Conservation (phyloP, 441 rosid species). For the Isatis lusitanica region DNA sequence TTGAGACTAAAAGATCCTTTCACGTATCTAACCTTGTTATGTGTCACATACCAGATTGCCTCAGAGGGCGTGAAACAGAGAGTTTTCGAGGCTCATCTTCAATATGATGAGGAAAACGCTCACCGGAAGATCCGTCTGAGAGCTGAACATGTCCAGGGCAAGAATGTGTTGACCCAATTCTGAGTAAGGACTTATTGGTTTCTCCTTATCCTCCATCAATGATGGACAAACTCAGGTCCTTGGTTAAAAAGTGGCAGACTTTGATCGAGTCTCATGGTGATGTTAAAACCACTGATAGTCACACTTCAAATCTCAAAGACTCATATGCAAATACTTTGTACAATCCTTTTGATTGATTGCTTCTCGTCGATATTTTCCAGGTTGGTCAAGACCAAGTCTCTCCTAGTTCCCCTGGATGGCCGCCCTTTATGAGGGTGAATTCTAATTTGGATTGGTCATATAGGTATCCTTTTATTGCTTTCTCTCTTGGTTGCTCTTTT, state of each 20-base stretch:
- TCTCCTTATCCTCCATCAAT: not conserved
- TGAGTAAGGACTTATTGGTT: slow-evolving; percentile 45
- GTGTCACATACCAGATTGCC: slow-evolving; percentile 50
- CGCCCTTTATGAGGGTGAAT: slow-evolving; percentile 99
- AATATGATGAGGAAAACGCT: slow-evolving; percentile 66
- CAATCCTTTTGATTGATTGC: not conserved
- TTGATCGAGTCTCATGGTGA: slow-evolving; percentile 74
- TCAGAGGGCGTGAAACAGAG: slow-evolving; percentile 79
- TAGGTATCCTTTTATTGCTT: slow-evolving; percentile 51
- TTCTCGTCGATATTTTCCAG: slow-evolving; percentile 38
- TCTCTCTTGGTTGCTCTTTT: slow-evolving; percentile 3
- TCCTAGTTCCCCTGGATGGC: slow-evolving; percentile 99
- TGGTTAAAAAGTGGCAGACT: slow-evolving; percentile 78
- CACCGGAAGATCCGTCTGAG: slow-evolving; percentile 74
- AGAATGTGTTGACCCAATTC: slow-evolving; percentile 68
- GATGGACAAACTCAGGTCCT: not conserved
- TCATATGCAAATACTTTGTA: not conserved
- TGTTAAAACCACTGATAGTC: slow-evolving; percentile 75
- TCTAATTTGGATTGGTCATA: slow-evolving; percentile 99
- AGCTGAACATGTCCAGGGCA: slow-evolving; percentile 80
- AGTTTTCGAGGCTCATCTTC: slow-evolving; percentile 80
- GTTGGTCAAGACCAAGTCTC: slow-evolving; percentile 99
- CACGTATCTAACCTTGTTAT: too few relatives aligned
- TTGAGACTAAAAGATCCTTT: not conserved
- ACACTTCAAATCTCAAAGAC: slow-evolving; percentile 18